Evolutionary conservation across 129 eudicot genomes (phyloP), one percentile per base, ranked within the genome.

Genomic region (Tanacetum coccineum): DNA sequence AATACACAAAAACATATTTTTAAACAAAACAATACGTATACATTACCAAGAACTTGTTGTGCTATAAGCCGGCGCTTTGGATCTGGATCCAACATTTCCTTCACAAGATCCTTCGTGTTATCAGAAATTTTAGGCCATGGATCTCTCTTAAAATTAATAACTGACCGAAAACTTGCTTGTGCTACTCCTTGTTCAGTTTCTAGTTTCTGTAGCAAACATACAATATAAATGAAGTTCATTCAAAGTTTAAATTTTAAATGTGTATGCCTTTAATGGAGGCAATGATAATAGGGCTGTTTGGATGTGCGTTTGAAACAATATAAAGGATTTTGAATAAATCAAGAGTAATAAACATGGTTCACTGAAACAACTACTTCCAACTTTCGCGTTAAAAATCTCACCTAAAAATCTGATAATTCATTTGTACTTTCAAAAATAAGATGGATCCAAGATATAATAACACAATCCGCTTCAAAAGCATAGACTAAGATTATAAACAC

Each of bases 101-200:
- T 83, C 13, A 91, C 88, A 40, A 92, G 98, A 75, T 92, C 98
- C 83, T 92, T 92, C 9, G 96, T 96, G 69, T 75, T 85, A 21
- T 92, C 91, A 1, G 98, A 92, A 36, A 92, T 81, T 85, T 76
- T 85, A 10, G 96, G 93, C 96, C 96, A 88, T 60, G 96, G 93
- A 58, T 88, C 96, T 74, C 96, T 72, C 78, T 88, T 88, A 14
- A 88, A 88, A 71, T 88, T 85, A 46, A 88, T 59, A 18, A 83
- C 82, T 1, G 96, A 88, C 30, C 89, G 89, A 67, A 88, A 85
- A 54, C 85, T 88, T 44, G 96, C 96, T 81, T 81, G 93, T 6
- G 96, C 96, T 52, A 88, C 96, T 68, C 96, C 96, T 83, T 88
- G 96, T 76, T 88, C 93, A n/a, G n/a, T n/a, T n/a, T n/a, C n/a